Evolutionary conservation across 2,329 filamentous ascomycete genomes (phyloP).

Genomic region (Arachnopeziza araneosa): DNA sequence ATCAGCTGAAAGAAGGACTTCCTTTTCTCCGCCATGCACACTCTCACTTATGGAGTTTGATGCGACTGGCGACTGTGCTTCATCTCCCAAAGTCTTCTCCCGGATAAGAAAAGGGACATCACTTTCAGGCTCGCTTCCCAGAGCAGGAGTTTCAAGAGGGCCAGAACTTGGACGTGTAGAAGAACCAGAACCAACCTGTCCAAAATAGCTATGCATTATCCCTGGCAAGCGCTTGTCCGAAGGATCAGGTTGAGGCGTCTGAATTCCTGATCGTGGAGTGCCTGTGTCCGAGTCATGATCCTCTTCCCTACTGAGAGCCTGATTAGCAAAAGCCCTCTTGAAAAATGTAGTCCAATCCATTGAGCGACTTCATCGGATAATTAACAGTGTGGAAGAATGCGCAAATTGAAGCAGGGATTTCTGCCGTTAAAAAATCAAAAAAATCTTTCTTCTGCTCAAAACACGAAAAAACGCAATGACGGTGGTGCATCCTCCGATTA

Average conservation of each 20-base stretch:
- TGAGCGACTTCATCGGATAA: not conserved
- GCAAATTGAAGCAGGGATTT: constrained; percentile 4
- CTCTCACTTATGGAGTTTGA: constrained; percentile 23
- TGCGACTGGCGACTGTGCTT: constrained; percentile 22
- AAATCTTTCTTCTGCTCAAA: constrained; percentile 12
- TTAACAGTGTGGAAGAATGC: constrained; percentile 2
- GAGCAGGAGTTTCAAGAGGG: constrained; percentile 27
- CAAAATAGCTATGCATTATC: constrained; percentile 94
- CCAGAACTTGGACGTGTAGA: constrained; percentile 36
- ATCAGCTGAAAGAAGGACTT: constrained; percentile 18
- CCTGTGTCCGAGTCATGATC: constrained; percentile 77
- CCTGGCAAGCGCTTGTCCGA: constrained; percentile 92
- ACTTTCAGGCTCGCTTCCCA: constrained; percentile 18
- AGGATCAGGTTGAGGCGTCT: constrained; percentile 88
- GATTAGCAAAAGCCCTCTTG: constrained; percentile 25
- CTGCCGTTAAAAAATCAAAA: constrained; percentile 12
- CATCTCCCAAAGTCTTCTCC: constrained; percentile 18
- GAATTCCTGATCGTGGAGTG: constrained; percentile 83
- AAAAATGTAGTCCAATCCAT: not conserved
- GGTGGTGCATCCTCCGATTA: constrained; percentile 18
- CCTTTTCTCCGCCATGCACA: constrained; percentile 22
- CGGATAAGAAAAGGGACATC: constrained; percentile 16
- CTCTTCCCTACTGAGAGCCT: constrained; percentile 46
- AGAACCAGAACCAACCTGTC: constrained; percentile 95
- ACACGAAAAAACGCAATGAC: constrained; percentile 13